These are phyloP conservation scores for Saccharomycopsis babjevae DNA, from an alignment of 805 yeast genomes.

Conservation along the genomic window DNA sequence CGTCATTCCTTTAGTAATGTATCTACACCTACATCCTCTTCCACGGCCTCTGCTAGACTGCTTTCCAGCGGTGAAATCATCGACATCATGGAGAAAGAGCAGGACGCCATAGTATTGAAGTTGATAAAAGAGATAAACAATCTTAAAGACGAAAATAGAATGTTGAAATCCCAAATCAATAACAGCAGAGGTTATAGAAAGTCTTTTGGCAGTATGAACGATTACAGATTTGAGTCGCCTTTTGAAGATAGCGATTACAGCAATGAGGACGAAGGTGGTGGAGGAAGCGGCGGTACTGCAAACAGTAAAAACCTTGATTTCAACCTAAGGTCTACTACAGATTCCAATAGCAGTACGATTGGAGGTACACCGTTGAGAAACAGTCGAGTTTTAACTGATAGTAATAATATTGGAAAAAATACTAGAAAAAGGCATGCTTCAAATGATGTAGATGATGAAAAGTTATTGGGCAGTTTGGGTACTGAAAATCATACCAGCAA, in stretches of 20 bases:
- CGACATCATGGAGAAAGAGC: conserved; percentile 61
- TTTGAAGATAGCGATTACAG: neutral
- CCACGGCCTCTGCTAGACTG: conserved; percentile 1
- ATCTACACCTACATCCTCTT: neutral
- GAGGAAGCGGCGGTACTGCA: neutral
- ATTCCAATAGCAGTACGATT: neutral
- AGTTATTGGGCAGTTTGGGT: neutral
- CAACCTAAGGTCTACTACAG: neutral
- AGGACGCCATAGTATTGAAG: conserved; percentile 61
- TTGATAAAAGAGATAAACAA: conserved; percentile 51
- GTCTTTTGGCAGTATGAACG: neutral
- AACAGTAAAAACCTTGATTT: neutral
- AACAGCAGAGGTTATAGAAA: conserved; percentile 4
- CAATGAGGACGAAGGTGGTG: neutral
- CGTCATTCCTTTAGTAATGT: neutral
- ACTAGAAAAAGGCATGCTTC: neutral
- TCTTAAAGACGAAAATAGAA: conserved; percentile 43
- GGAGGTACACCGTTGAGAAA: neutral
- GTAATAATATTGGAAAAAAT: neutral
- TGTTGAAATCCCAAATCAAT: conserved; percentile 27
- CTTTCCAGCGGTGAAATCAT: conserved; percentile 36
- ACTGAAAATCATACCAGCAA: neutral
- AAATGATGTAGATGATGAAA: neutral
- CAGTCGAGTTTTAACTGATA: neutral
- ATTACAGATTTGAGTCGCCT: neutral